Conservation (phyloP, 306 rosid genomes). For the Quercus suber region DNA sequence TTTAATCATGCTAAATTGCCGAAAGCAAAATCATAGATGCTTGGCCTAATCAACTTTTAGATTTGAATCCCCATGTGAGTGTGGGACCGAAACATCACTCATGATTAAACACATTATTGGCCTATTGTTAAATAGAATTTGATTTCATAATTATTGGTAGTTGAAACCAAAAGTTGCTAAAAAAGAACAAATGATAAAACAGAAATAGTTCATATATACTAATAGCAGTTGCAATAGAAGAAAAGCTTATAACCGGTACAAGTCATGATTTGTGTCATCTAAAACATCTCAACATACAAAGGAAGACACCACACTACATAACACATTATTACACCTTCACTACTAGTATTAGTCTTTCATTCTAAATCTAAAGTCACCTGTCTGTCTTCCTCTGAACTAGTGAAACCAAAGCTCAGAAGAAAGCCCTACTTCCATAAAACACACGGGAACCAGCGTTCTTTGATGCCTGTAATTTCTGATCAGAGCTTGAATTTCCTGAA, state of each 20-base stretch:
- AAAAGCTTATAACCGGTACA: slow-evolving; percentile 43
- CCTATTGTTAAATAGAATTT: slow-evolving; percentile 13
- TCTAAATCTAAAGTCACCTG: slow-evolving; percentile 58
- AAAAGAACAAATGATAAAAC: slow-evolving; percentile 23
- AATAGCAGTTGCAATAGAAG: slow-evolving; percentile 30
- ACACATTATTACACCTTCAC: slow-evolving; percentile 57
- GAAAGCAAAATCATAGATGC: slow-evolving; percentile 20
- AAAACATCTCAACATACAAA: slow-evolving; percentile 39
- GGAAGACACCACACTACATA: slow-evolving; percentile 44
- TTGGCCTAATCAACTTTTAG: slow-evolving; percentile 10
- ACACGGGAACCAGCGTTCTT: slow-evolving; percentile 67
- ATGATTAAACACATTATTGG: slow-evolving; percentile 33
- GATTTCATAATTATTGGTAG: slow-evolving; percentile 36
- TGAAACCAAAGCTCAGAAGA: slow-evolving; percentile 58
- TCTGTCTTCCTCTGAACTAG: slow-evolving; percentile 39
- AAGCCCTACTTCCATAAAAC: slow-evolving; percentile 94
- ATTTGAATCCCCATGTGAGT: slow-evolving; percentile 37
- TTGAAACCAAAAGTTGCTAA: slow-evolving; percentile 22
- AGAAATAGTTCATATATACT: slow-evolving; percentile 37
- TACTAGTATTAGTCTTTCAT: slow-evolving; percentile 38
- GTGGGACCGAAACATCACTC: slow-evolving; percentile 40
- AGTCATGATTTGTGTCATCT: slow-evolving; percentile 49
- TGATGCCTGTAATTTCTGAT: slow-evolving; percentile 49
- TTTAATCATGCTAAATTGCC: slow-evolving; percentile 28
- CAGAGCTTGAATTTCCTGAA: slow-evolving; percentile 79